Conservation (phyloP, 202 grass and related monocot species). For the Eragrostis tef region DNA sequence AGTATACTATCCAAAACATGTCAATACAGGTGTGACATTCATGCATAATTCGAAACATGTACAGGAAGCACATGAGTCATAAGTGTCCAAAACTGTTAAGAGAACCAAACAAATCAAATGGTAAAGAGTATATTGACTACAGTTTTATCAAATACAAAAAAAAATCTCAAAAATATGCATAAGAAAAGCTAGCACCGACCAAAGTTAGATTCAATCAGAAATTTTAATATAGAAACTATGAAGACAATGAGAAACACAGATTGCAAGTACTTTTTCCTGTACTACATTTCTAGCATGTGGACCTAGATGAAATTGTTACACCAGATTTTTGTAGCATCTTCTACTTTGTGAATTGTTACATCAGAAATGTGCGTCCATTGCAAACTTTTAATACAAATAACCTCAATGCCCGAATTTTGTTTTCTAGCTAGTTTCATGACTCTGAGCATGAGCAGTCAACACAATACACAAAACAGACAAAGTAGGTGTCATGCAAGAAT, state of each 20-base stretch:
- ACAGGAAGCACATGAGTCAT: not conserved
- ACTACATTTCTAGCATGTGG: not conserved
- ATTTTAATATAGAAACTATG: not conserved
- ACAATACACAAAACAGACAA: too few species aligned
- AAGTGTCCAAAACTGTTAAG: not conserved
- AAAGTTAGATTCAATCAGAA: not conserved
- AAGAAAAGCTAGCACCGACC: not conserved
- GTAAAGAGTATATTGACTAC: not conserved
- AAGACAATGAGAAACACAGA: not conserved
- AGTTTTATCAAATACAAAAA: constrained; percentile 4
- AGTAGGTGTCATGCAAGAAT: too few species aligned
- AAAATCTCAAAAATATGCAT: not conserved
- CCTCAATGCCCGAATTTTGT: not conserved
- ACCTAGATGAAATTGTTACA: not conserved
- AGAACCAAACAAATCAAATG: constrained; percentile 2
- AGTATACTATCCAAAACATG: constrained; percentile 30
- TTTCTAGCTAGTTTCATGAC: not conserved
- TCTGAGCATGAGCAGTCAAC: too few species aligned
- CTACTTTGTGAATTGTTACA: constrained; percentile 3
- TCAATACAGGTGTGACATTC: not conserved
- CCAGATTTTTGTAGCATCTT: not conserved
- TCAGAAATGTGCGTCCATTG: not conserved
- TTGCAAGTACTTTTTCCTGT: not conserved
- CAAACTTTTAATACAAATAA: not conserved
- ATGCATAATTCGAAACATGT: constrained; percentile 9